Evolutionary conservation across 1,284 basidiomycete species (phyloP).

Genomic region (Pseudomicrostroma phylloplanum): DNA sequence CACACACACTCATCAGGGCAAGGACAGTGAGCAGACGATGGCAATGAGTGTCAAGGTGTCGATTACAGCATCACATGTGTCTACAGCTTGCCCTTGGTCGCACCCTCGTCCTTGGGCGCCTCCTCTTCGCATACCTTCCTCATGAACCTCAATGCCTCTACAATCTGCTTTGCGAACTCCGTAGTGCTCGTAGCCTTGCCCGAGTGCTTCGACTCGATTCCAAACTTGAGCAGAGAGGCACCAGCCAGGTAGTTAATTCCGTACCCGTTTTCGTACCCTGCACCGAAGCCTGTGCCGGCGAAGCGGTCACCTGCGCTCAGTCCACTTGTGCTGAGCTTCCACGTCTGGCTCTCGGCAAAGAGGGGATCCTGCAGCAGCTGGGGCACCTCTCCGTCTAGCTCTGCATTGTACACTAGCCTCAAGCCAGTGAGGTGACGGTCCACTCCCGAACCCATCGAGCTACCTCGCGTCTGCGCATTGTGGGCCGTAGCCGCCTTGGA

Average conservation of each 20-base stretch:
- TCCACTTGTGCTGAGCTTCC: constrained; percentile 88
- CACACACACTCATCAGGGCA: too few relatives aligned
- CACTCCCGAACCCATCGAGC: constrained; percentile 75
- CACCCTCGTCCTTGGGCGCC: constrained; percentile 22
- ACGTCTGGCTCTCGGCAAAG: constrained; percentile 71
- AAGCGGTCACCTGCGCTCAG: constrained; percentile 80
- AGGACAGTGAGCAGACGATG: too few relatives aligned
- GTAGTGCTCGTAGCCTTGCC: constrained; percentile 55
- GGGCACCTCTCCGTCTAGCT: constrained; percentile 9
- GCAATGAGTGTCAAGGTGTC: too few relatives aligned
- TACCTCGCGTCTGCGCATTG: constrained; percentile 67
- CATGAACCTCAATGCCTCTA: constrained; percentile 70
- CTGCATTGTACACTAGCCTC: constrained; percentile 54
- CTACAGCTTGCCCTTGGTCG: constrained; percentile 29
- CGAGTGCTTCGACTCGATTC: constrained; percentile 76
- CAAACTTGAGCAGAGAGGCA: constrained; percentile 78
- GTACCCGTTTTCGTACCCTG: constrained; percentile 34
- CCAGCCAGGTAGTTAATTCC: constrained; percentile 63
- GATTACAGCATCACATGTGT: background rate
- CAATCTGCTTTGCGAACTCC: constrained; percentile 63
- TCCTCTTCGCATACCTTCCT: constrained; percentile 57
- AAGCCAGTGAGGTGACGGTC: constrained; percentile 89
- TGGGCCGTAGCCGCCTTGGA: constrained; percentile 69
- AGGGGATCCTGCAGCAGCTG: constrained; percentile 59
- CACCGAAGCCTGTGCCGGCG: constrained; percentile 73